Percentiles rank a stretch among this genome's conserved stretches.
Conservation (phyloP, 305 asterid species). For the Andrographis paniculata region DNA sequence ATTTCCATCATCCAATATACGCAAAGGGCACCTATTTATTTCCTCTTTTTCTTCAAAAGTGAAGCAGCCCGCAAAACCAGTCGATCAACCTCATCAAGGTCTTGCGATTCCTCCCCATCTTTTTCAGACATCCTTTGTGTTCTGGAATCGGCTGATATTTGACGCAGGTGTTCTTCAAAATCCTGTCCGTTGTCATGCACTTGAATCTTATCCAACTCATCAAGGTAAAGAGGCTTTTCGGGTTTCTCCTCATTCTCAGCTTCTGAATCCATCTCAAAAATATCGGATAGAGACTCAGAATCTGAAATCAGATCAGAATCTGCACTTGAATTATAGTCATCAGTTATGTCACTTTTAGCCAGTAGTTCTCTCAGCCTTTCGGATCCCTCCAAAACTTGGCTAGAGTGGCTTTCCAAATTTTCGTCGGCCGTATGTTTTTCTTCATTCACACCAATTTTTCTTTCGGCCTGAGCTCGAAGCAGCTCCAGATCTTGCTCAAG, state of each 20-base stretch:
- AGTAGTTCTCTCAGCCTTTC: constrained; percentile 48
- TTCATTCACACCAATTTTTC: constrained; percentile 15
- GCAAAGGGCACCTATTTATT: constrained; percentile 21
- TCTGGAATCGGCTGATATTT: constrained; percentile 53
- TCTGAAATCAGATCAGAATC: constrained; percentile 48
- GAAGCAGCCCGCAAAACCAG: constrained; percentile 76
- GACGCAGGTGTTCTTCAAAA: constrained; percentile 64
- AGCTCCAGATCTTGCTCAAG: constrained; percentile 85
- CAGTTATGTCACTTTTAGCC: constrained; percentile 32
- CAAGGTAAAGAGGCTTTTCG: constrained; percentile 54
- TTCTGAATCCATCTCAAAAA: constrained; percentile 66
- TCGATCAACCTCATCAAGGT: constrained; percentile 76
- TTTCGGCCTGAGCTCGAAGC: constrained; percentile 65
- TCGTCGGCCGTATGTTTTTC: constrained; percentile 28
- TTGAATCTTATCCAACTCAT: constrained; percentile 64
- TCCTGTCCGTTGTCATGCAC: constrained; percentile 37
- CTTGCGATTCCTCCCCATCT: constrained; percentile 30
- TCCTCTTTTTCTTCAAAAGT: constrained; percentile 64
- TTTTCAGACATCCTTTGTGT: constrained; percentile 32
- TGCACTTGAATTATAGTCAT: constrained; percentile 24
- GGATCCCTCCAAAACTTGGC: constrained; percentile 38
- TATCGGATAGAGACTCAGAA: constrained; percentile 71
- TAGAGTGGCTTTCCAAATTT: constrained; percentile 17
- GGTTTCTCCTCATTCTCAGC: constrained; percentile 37
- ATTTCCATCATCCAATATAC: too few species aligned